Percentiles rank a stretch among this genome's conserved stretches.
These are phyloP conservation scores for Colletotrichum lentis DNA, from an alignment of 2,329 filamentous ascomycete species.

Conservation along the genomic window DNA sequence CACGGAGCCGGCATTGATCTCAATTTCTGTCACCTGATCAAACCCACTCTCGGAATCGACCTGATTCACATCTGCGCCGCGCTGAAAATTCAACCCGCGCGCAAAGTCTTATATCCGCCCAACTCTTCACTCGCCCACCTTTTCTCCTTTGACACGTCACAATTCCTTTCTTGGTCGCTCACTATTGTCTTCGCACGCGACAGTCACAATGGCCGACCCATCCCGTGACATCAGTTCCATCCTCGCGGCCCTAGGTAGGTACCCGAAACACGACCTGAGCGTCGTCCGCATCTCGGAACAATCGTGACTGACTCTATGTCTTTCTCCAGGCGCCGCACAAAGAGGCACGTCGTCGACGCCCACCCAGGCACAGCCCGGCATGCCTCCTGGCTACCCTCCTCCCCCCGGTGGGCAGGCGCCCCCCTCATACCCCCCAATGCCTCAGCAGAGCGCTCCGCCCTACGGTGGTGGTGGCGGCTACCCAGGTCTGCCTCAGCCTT, in stretches of 20 bases:
- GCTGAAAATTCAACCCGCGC: conserved; percentile 33
- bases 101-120: conserved; percentile 12
- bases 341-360: conserved; percentile 54
- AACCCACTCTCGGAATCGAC: conserved; percentile 26
- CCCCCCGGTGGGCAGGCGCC: conserved; percentile 49
- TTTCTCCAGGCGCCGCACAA: conserved; percentile 52
- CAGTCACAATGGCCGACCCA: conserved; percentile 49
- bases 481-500: conserved; percentile 68
- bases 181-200: background rate
- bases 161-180: conserved; percentile 7
- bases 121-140: background rate
- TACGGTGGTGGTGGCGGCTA: conserved; percentile 52
- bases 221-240: conserved; percentile 57
- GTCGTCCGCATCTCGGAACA: conserved; percentile 22
- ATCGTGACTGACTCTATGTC: conserved; percentile 37
- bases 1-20: conserved; percentile 13
- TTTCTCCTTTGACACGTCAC: background rate
- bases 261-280: conserved; percentile 28
- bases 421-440: conserved; percentile 48
- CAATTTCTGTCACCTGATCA: conserved; percentile 29
- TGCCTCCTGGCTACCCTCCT: conserved; percentile 50
- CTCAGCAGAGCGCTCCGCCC: conserved; percentile 48
- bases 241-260: conserved; percentile 59
- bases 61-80: conserved; percentile 11
- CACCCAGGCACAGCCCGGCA: conserved; percentile 52